phyloP scores from a whole-genome alignment of 202 grass and related monocot genomes.

The Setaria viridis region DNA sequence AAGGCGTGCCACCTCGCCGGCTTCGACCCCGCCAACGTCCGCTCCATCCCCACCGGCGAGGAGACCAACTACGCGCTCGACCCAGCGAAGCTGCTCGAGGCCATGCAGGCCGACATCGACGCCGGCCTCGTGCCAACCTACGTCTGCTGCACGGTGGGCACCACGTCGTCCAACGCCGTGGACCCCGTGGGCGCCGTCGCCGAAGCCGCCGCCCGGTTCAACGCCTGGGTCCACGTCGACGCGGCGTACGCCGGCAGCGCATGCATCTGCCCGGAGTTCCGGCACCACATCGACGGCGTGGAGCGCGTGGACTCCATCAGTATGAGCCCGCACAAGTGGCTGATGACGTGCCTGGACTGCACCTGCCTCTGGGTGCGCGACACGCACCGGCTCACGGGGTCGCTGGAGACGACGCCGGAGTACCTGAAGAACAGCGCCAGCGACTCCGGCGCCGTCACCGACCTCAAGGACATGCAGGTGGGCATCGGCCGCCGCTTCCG shows the following conservation, averaged over 20 bases:
- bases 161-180: slow-evolving; percentile 45
- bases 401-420: slow-evolving; percentile 55
- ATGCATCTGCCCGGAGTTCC: slow-evolving; percentile 81
- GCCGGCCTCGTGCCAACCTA: not conserved
- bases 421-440: slow-evolving; percentile 63
- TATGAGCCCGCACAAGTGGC: slow-evolving; percentile 78
- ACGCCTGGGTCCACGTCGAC: slow-evolving; percentile 58
- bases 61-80: not conserved
- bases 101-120: slow-evolving; percentile 1
- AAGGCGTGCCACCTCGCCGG: slow-evolving; percentile 15
- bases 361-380: slow-evolving; percentile 65
- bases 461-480: slow-evolving; percentile 28
- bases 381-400: slow-evolving; percentile 32
- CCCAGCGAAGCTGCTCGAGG: not conserved
- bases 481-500: not conserved
- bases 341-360: slow-evolving; percentile 64
- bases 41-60: not conserved
- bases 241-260: slow-evolving; percentile 70
- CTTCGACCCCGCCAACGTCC: not conserved
- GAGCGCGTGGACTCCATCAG: slow-evolving; percentile 69
- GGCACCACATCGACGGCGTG: slow-evolving; percentile 56
- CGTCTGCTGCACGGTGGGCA: not conserved
- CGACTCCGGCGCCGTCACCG: slow-evolving; percentile 33
- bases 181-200: slow-evolving; percentile 31
- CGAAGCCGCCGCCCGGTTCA: slow-evolving; percentile 12